Base-by-base conservation (phyloP, 2,329 filamentous ascomycete genomes). In the Blastomyces emzantsi region DNA sequence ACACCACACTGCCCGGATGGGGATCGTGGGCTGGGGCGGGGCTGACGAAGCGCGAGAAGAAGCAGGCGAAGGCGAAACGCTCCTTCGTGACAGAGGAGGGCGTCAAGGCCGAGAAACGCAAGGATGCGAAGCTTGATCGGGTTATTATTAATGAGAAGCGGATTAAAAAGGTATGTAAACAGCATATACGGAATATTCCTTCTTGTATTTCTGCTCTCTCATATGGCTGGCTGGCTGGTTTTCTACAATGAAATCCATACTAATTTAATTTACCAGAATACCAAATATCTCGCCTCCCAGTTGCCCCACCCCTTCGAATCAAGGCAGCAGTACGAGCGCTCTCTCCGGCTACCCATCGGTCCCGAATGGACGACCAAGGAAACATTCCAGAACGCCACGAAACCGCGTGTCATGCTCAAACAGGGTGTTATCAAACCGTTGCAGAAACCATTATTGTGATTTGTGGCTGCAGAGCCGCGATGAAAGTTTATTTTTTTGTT, bases 361-460 rank as follows among this genome's bases (percentile, higher is more conserved):
- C 90, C 89, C 19, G 93, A 99, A 77, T 99, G 93, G 92, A 87
- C 87, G 69, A 97, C 93, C n/a, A 97, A 96, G 83, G 87, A 91
- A 79, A 91, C 89, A 17, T 94, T 94, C 83, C 92, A 97, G 80
- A 86, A 89, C 70, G 85, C 85, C 66, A 96, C 90, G 65, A 96
- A 93, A 83, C 94, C 94, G 64, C 86, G 91, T 70, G 84, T 97
- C 68, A 81, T 97, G 75, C 80, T 96, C 75, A 97, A 96, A 81
- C 90, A 92, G 78, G 94, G 94, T 57, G 83, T 95, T 68, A 92
- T 99, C 76, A 84, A 86, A 70, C 90, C 94, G 51, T 90, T 99
- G 84, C 86, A 88, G 64, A 92, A 89, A 79, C 93, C 93, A 22
- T 72, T 83, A 69, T 73, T 83, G 45, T 84, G 75, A 71, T 63